phyloP scores from a whole-genome alignment of 177 flowering plant species.

The Vitis hybrid region DNA sequence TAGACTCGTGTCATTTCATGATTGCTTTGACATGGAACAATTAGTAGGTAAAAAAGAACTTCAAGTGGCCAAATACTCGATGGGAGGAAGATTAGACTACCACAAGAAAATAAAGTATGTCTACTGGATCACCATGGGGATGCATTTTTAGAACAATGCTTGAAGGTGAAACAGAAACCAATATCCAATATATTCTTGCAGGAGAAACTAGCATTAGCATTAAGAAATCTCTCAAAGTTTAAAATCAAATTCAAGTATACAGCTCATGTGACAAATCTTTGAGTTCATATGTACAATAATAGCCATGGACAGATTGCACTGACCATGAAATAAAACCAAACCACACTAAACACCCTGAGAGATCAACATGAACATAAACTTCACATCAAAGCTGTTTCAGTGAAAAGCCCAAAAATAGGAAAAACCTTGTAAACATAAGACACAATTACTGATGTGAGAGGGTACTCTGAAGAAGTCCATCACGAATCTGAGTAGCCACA shows the following conservation, averaged over 20 bases:
- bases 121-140: too few species aligned
- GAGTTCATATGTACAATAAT: not conserved
- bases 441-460: constrained; percentile 8
- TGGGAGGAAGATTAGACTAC: too few species aligned
- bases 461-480: constrained; percentile 73
- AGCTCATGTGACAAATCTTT: too few species aligned
- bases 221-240: not conserved
- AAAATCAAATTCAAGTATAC: not conserved
- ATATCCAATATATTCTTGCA: not conserved
- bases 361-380: not conserved
- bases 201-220: not conserved
- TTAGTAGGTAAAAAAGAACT: too few species aligned
- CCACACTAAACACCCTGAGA: not conserved
- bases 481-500: constrained; percentile 71
- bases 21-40: too few species aligned
- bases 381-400: not conserved
- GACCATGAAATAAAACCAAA: not conserved
- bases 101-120: too few species aligned
- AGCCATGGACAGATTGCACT: not conserved
- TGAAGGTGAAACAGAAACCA: not conserved
- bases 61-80: too few species aligned
- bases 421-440: not conserved
- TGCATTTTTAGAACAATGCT: not conserved
- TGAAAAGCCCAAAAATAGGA: not conserved
- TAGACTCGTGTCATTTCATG: too few species aligned